Evolutionary conservation across 2,329 filamentous ascomycete species (phyloP), one percentile per base, ranked within the genome.

Genomic region (Aureobasidium sp.): DNA sequence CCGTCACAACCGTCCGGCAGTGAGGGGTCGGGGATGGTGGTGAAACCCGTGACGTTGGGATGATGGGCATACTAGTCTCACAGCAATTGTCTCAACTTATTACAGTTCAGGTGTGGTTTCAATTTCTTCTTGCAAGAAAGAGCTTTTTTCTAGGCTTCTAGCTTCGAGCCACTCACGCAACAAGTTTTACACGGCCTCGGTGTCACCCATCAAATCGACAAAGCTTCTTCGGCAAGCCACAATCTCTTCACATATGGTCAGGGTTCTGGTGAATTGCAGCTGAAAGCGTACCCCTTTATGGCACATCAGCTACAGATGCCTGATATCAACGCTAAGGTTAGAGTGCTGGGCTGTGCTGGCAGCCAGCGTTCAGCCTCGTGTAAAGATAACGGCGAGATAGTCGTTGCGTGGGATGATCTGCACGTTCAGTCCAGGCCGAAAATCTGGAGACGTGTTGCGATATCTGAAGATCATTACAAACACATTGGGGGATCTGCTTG

Each of bases 341-440:
- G 17, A 45, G 39, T 45, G 12, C 4, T 36, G 29, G 53, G 53
- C 53, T 57, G 53, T 57, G 53, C 53, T 57, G n/a, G 17, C 25
- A 9, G 27, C 17, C 39, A 34, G 53, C 25, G 7, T 15, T 34
- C 27, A 55, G 22, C 36, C 36, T 55, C 51, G 51, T 31, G 25
- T 27, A 8, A 17, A 42, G 14, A 44, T n/a, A 57, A 57, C 53
- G 53, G 53, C 53, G 55, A n/a, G 55, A 59, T 59, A 59, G 55
- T 59, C 55, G 55, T 59, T 55, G 7, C n/a, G 44, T 59, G 44
- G 44, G 31, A 59, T 59, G 55, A 59, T 59, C 55, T 37, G 34
- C 55, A 25, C 42, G 9, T 59, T 47, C 55, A 48, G 55, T 22
- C 36, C 17, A 15, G 34, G 42, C 55, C 55, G 42, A 59, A 31